Evolutionary conservation across 2,329 filamentous ascomycete genomes (phyloP), one percentile per base, ranked within the genome.

Genomic region (Geosmithia morbida): DNA sequence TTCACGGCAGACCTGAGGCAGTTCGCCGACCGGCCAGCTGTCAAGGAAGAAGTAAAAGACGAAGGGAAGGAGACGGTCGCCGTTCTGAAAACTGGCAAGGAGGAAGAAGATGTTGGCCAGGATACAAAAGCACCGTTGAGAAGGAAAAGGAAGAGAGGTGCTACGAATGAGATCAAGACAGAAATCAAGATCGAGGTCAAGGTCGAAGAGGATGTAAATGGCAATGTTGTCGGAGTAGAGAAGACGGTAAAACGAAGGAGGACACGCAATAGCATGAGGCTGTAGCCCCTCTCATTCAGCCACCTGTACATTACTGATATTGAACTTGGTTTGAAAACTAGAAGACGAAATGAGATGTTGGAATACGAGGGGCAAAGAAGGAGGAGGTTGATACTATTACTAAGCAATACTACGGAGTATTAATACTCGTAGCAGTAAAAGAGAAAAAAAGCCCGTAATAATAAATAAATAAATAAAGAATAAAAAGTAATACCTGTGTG

Each of bases 1-100:
- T 98, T 98, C 59, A 94, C 92, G 0, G 94, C 92, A 0, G 89
- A 98, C 59, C 64, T 98, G 48, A 85, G 79, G 58, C 78, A 86
- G 0, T 97, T 97, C 57, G 83, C 88, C 0, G 83, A 86, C 53
- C 73, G 75, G 43, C 66, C 71, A 16, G 48, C 50, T 13, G 46
- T 49, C 10, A 54, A 59, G 30, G 29, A 51, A 30, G 50, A 50
- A 18, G 22, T 18, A 16, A 7, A n/a, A 16, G 16, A 14, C 29
- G 14, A 43, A 20, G 7, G 37, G 13, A 16, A 41, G 33, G 10
- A 11, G 11, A 37, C 14, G 5, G 33, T 16, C 11, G 14, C 33
- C 33, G 14, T 37, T 13, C 13, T 16, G 33, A 37, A 13, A 37
- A 11, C 10, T 11, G 33, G 42, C 14, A 26, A 44, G 33, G 41